Conservation (phyloP, 1,139 yeast genomes). For the Hyphopichia pseudoburtonii region DNA sequence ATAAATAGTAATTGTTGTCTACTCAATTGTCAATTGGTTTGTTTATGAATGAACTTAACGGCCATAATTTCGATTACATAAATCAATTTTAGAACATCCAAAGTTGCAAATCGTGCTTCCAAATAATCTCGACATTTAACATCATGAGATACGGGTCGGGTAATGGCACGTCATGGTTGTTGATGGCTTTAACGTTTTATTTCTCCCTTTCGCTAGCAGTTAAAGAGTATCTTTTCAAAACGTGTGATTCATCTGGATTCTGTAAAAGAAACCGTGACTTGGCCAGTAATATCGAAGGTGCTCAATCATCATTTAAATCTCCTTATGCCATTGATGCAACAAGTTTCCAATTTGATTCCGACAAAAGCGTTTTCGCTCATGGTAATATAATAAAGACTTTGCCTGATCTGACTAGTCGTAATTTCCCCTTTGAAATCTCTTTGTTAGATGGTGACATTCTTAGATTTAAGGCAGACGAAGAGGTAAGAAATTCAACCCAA, state of each 20-base stretch:
- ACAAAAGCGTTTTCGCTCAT: slow-evolving; percentile 19
- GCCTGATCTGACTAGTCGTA: slow-evolving; percentile 23
- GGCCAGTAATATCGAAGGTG: slow-evolving; percentile 42
- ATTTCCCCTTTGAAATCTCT: slow-evolving; percentile 57
- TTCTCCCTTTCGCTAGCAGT: slow-evolving; percentile 39
- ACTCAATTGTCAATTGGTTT: no score
- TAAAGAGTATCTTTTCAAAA: slow-evolving; percentile 72
- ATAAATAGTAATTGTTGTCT: no score
- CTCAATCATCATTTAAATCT: slow-evolving; percentile 26
- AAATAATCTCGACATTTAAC: no score
- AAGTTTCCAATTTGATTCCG: slow-evolving; percentile 29
- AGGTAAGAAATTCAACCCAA: slow-evolving; percentile 23
- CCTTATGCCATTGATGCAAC: slow-evolving; percentile 55
- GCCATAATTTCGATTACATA: no score
- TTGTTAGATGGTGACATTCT: slow-evolving; percentile 55
- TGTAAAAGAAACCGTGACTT: slow-evolving; percentile 79
- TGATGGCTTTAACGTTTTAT: no score
- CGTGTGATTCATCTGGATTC: slow-evolving; percentile 81
- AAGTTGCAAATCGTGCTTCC: no score
- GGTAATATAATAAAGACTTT: slow-evolving; percentile 51
- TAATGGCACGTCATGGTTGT: no score
- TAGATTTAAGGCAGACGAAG: slow-evolving; percentile 67
- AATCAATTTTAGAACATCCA: no score
- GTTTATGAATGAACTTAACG: no score
- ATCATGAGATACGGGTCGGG: no score